phyloP scores from a whole-genome alignment of 352 stramenopile species.

The Aphanomyces stellatus region DNA sequence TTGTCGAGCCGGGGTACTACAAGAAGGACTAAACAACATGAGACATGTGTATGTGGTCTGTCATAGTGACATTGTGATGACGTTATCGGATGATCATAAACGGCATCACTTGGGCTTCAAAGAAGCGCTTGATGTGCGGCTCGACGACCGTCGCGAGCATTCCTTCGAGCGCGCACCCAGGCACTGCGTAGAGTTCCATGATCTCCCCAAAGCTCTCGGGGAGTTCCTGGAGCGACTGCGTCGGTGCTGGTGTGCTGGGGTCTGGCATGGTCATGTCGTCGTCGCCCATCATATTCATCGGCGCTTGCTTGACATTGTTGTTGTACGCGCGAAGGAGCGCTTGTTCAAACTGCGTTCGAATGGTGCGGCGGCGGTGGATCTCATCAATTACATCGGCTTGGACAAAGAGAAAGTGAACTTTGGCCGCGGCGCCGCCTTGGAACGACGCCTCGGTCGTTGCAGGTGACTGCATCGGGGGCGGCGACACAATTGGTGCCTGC shows the following conservation, averaged over 20 bases:
- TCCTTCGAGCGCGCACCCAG: not conserved
- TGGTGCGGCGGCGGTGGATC: constrained; percentile 5
- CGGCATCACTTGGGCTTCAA: constrained; percentile 1
- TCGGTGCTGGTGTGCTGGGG: too few species aligned
- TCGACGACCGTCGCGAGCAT: not conserved
- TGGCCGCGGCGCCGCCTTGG: not conserved
- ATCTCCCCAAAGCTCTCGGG: not conserved
- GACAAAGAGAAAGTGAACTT: constrained; percentile 10
- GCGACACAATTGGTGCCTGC: too few species aligned
- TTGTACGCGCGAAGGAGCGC: not conserved
- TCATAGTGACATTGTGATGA: not conserved
- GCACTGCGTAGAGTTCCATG: not conserved
- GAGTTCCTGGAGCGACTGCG: not conserved
- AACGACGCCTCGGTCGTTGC: not conserved
- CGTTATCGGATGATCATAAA: not conserved
- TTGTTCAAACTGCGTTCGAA: constrained; percentile 1
- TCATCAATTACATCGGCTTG: constrained; percentile 1
- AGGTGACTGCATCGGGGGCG: not conserved
- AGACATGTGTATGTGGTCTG: not conserved
- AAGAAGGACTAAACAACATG: constrained; percentile 42
- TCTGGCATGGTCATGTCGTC: not conserved
- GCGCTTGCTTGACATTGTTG: not conserved
- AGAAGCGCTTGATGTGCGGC: not conserved
- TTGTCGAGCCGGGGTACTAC: constrained; percentile 96
- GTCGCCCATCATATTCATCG: not conserved